Percentiles rank a stretch among this genome's conserved stretches.
These are phyloP conservation scores for Phytophthora pistaciae DNA, from an alignment of 352 stramenopile species.

Conservation along the genomic window DNA sequence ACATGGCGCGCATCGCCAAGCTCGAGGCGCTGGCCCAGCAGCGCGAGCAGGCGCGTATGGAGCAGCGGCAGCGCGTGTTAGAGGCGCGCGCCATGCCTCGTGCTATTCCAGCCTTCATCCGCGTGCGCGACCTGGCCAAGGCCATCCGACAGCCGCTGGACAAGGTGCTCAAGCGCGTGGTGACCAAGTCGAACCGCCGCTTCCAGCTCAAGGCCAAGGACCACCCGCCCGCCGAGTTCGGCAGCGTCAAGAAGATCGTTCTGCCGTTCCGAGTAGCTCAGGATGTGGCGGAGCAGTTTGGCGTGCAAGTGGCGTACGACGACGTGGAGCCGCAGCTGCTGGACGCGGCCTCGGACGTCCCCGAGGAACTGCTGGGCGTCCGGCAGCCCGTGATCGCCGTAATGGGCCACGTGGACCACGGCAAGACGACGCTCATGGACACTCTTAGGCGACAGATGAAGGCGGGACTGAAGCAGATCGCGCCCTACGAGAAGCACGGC, in stretches of 20 bases:
- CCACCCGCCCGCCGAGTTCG: conserved; percentile 65
- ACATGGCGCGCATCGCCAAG: conserved; percentile 25
- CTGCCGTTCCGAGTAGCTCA: conserved; percentile 73
- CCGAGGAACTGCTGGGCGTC: conserved; percentile 34
- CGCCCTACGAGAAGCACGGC: conserved; percentile 94
- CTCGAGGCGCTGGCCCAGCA: conserved; percentile 20
- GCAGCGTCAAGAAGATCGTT: conserved; percentile 81
- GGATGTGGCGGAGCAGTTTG: conserved; percentile 59
- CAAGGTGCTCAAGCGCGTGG: conserved; percentile 75
- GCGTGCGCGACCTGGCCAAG: conserved; percentile 82
- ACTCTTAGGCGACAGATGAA: conserved; percentile 85
- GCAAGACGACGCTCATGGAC: conserved; percentile 99
- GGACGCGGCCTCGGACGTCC: conserved; percentile 15
- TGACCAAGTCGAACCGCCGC: conserved; percentile 61
- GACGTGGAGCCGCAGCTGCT: conserved; percentile 65
- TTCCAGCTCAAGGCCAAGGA: conserved; percentile 57
- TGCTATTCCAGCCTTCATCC: conserved; percentile 59
- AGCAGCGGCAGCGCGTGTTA: conserved; percentile 32
- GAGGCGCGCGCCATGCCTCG: conserved; percentile 31
- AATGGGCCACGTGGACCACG: conserved; percentile 99
- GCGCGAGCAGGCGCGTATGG: conserved; percentile 11
- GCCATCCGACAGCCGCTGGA: conserved; percentile 68
- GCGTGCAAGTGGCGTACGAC: conserved; percentile 57
- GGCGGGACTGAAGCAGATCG: conserved; percentile 64
- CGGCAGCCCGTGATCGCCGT: conserved; percentile 98